Evolutionary conservation across 768 basidiomycete genomes (phyloP).

Genomic region (Lepiota brunneoincarnata): DNA sequence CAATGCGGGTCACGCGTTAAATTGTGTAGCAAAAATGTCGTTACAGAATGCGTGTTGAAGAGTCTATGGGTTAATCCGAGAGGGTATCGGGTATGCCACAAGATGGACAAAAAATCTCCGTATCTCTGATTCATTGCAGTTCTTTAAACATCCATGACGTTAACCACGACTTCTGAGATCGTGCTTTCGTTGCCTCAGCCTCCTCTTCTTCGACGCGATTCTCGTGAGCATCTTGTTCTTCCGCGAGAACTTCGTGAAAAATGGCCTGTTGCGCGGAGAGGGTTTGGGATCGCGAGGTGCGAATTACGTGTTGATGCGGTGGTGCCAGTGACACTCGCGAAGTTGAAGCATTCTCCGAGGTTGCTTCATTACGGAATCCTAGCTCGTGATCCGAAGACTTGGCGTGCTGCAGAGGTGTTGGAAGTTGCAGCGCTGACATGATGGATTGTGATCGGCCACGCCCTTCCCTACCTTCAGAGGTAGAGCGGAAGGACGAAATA

Average conservation of each 20-base stretch:
- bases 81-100: conserved; percentile 30
- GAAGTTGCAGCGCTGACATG: conserved; percentile 31
- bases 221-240: conserved; percentile 58
- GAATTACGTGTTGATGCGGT: conserved; percentile 9
- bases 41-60: conserved; percentile 12
- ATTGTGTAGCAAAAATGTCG: background rate
- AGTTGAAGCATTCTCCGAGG: conserved; percentile 29
- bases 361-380: conserved; percentile 37
- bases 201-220: conserved; percentile 55
- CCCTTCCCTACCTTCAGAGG: conserved; percentile 24
- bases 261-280: conserved; percentile 65
- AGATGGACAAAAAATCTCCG: conserved; percentile 24
- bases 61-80: conserved; percentile 33
- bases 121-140: conserved; percentile 22
- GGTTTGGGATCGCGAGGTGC: conserved; percentile 30
- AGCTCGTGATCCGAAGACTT: conserved; percentile 32
- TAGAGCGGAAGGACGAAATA: conserved; percentile 26
- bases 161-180: conserved; percentile 53
- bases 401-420: conserved; percentile 25
- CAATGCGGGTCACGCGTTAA: conserved; percentile 11
- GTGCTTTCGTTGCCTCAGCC: conserved; percentile 43
- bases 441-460: conserved; percentile 35
- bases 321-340: conserved; percentile 35
- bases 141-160: conserved; percentile 66
- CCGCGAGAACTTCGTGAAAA: conserved; percentile 64